Conservation (phyloP, 2,329 filamentous ascomycete genomes). For the Achaetomium macrosporum region DNA sequence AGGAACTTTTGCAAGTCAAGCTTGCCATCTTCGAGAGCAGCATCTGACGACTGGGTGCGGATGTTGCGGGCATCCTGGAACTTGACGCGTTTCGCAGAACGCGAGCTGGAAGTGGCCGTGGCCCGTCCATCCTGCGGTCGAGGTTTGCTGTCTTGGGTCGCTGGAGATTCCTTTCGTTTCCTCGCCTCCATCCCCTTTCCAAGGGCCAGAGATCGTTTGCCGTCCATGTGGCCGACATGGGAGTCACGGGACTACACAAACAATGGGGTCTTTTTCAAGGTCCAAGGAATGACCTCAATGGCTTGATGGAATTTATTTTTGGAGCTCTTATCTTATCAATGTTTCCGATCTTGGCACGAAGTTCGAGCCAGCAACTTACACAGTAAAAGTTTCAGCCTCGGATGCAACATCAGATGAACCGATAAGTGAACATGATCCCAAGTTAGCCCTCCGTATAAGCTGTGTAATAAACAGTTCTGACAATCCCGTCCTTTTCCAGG, state of each 20-base stretch:
- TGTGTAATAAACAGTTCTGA: no score
- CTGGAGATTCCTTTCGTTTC: slow-evolving; percentile 25
- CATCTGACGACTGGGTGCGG: slow-evolving; percentile 44
- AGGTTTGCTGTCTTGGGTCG: slow-evolving; percentile 10
- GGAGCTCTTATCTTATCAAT: slow-evolving; percentile 24
- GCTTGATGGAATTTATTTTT: slow-evolving; percentile 4
- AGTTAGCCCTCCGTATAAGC: no score
- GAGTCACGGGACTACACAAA: not conserved
- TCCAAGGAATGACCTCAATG: no score
- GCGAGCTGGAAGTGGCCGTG: slow-evolving; percentile 8
- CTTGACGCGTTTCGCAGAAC: slow-evolving; percentile 40
- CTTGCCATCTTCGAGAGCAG: slow-evolving; percentile 62
- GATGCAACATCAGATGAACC: not conserved
- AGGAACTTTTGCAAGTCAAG: slow-evolving; percentile 82
- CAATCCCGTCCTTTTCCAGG: no score
- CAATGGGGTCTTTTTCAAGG: no score
- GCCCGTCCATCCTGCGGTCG: slow-evolving; percentile 13
- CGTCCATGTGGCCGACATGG: slow-evolving; percentile 21
- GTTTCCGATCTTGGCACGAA: not conserved
- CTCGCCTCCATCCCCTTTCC: slow-evolving; percentile 13
- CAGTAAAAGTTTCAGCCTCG: not conserved
- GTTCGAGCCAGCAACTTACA: no score
- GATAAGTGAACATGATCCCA: no score
- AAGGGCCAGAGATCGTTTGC: slow-evolving; percentile 11
- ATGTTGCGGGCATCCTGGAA: slow-evolving; percentile 44